These are phyloP conservation scores for Pestalotiopsis sp. DNA, from an alignment of 2,329 filamentous ascomycete species.

Conservation along the genomic window DNA sequence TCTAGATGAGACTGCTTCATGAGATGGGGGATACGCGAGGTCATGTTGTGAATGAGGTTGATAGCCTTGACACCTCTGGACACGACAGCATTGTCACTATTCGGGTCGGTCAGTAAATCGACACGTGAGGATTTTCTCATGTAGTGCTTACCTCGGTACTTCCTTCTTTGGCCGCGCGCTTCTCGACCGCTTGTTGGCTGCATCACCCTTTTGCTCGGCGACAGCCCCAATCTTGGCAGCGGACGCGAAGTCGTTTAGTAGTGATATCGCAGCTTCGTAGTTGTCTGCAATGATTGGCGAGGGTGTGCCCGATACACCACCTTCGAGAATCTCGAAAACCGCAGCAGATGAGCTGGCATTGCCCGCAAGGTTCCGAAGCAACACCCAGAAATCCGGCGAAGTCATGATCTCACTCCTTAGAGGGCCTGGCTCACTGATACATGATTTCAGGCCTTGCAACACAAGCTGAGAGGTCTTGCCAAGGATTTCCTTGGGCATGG, in stretches of 20 bases:
- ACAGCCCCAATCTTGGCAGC: conserved; percentile 74
- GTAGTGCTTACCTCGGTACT: conserved; percentile 55
- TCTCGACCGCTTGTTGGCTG: conserved; percentile 50
- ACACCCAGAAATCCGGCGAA: conserved; percentile 96
- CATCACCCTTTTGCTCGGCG: conserved; percentile 62
- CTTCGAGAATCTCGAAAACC: conserved; percentile 87
- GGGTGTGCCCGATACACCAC: conserved; percentile 72
- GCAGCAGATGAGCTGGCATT: conserved; percentile 71
- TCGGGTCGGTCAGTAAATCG: not conserved
- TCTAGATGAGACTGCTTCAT: conserved; percentile 95
- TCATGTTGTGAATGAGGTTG: conserved; percentile 80
- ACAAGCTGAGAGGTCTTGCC: conserved; percentile 76
- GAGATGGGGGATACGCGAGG: conserved; percentile 77
- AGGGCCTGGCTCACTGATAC: conserved; percentile 76
- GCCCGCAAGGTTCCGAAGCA: conserved; percentile 75
- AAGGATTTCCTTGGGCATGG: conserved; percentile 77
- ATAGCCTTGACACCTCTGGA: conserved; percentile 80
- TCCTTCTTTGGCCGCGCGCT: conserved; percentile 50
- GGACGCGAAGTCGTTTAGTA: conserved; percentile 89
- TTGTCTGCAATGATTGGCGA: conserved; percentile 92
- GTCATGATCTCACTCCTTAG: conserved; percentile 92
- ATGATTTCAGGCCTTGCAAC: conserved; percentile 77
- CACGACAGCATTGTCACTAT: conserved; percentile 72
- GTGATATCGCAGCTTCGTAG: conserved; percentile 82
- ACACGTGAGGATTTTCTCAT: not conserved